These are phyloP conservation scores for Tylopilus felleus DNA, from an alignment of 768 basidiomycete genomes.

Conservation along the genomic window DNA sequence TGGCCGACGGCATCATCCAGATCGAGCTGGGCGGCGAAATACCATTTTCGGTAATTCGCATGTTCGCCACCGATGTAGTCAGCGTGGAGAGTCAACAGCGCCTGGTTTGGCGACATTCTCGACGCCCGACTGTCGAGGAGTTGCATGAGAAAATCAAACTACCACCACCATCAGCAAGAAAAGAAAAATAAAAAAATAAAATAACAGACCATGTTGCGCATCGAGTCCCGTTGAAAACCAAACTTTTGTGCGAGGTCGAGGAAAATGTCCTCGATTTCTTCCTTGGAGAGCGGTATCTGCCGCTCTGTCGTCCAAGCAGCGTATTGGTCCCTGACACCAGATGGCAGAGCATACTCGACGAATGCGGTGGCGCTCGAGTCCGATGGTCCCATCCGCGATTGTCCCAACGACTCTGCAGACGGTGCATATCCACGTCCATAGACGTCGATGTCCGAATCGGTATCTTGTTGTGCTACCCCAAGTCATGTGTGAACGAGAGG, in stretches of 20 bases:
- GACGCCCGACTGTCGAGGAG: conserved; percentile 94
- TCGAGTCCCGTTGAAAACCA: conserved; percentile 93
- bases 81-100: conserved; percentile 91
- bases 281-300: conserved; percentile 95
- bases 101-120: conserved; percentile 95
- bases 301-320: conserved; percentile 93
- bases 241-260: conserved; percentile 98
- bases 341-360: conserved; percentile 54
- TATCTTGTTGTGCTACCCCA: conserved; percentile 66
- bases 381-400: conserved; percentile 56
- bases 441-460: conserved; percentile 76
- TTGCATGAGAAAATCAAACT: conserved; percentile 99
- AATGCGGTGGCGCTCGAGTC: conserved; percentile 72
- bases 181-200: conserved; percentile 14
- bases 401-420: conserved; percentile 73
- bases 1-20: conserved; percentile 96
- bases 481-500: conserved; percentile 4
- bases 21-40: conserved; percentile 98
- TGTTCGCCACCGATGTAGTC: conserved; percentile 99
- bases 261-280: conserved; percentile 98
- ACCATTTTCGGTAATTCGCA: conserved; percentile 99
- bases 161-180: neutral
- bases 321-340: conserved; percentile 75
- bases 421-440: conserved; percentile 66
- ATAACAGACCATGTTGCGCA: conserved; percentile 85